These are phyloP conservation scores for Microcos paniculata DNA, from an alignment of 345 rosid species.

Conservation along the genomic window DNA sequence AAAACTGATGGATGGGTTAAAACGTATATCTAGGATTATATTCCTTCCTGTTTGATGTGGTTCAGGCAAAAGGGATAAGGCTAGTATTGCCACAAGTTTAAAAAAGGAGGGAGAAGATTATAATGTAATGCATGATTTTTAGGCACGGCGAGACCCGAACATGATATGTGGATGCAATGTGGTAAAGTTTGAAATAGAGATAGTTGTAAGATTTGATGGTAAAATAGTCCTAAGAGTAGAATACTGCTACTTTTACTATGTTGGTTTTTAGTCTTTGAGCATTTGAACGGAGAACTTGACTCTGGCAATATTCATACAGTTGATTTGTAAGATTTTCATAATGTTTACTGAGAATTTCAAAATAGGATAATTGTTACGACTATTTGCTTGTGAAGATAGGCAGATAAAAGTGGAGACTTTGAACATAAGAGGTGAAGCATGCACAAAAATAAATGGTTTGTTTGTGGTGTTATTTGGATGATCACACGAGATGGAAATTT, in stretches of 20 bases:
- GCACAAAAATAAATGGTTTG: not conserved
- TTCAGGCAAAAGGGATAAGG: not conserved
- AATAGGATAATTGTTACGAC: not conserved
- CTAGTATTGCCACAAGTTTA: not conserved
- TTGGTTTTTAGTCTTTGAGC: not conserved
- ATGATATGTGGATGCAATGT: not conserved
- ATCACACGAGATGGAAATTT: not conserved
- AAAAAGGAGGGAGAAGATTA: not conserved
- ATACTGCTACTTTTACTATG: not conserved
- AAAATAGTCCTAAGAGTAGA: not conserved
- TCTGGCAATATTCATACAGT: not conserved
- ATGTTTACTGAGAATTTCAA: not conserved
- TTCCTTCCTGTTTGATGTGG: not conserved
- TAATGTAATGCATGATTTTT: not conserved
- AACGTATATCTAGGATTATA: not conserved
- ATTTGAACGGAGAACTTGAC: not conserved
- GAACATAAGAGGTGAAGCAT: not conserved
- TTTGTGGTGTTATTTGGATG: not conserved
- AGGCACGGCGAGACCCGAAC: not conserved
- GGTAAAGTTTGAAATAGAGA: not conserved
- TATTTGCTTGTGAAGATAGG: not conserved
- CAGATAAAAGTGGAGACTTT: not conserved
- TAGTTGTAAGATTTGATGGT: not conserved
- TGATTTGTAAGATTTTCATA: not conserved
- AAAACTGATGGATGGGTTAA: not conserved